Conservation (phyloP, 257 asterid genomes). For the Mitragyna speciosa region DNA sequence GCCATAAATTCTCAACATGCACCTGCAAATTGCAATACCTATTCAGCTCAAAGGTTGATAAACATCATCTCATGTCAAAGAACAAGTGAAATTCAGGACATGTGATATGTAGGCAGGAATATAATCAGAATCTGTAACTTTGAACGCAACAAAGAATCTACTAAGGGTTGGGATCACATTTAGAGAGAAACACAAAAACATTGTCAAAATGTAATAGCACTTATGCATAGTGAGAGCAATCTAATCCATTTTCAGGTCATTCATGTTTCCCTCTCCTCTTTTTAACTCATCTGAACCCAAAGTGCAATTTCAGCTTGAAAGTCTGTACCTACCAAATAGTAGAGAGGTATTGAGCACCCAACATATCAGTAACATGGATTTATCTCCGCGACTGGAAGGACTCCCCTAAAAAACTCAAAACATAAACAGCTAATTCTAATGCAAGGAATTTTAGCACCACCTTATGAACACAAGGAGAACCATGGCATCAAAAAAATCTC, state of each 20-base stretch:
- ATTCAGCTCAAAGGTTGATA: background rate
- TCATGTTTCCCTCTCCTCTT: background rate
- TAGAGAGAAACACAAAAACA: background rate
- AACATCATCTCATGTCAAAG: background rate
- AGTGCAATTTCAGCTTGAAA: background rate
- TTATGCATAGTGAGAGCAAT: background rate
- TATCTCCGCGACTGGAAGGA: background rate
- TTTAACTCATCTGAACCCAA: background rate
- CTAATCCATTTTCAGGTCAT: background rate
- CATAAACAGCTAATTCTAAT: background rate
- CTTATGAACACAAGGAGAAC: background rate
- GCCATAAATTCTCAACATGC: constrained; percentile 49
- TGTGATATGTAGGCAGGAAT: background rate
- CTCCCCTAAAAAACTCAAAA: background rate
- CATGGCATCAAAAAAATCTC: background rate
- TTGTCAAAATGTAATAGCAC: background rate
- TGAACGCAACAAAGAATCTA: background rate
- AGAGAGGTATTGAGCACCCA: background rate
- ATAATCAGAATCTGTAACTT: constrained; percentile 14
- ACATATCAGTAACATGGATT: background rate
- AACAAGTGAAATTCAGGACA: background rate
- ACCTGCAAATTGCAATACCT: constrained; percentile 46
- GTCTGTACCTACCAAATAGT: background rate
- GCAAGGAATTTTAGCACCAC: background rate
- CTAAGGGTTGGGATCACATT: background rate